phyloP scores from a whole-genome alignment of 108 stramenopile species.

The Pseudonitzschia multistriata region DNA sequence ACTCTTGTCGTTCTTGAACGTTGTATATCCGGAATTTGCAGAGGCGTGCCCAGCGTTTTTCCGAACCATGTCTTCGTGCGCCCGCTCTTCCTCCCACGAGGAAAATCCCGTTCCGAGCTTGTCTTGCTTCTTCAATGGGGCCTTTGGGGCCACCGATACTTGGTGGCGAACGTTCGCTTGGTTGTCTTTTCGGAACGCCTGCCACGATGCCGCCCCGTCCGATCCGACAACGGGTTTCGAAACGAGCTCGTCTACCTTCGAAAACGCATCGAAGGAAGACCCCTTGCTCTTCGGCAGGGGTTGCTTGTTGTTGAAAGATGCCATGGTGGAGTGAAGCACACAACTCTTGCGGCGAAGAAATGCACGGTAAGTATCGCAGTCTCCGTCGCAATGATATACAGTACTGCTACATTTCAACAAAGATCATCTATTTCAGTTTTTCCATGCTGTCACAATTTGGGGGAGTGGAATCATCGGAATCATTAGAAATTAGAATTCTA shows the following conservation, averaged over 20 bases:
- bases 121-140: constrained; percentile 74
- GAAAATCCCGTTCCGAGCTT: constrained; percentile 57
- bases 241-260: constrained; percentile 71
- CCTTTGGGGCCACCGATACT: constrained; percentile 50
- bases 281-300: neutral
- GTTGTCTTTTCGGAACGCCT: constrained; percentile 59
- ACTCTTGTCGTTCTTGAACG: constrained; percentile 57
- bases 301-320: neutral
- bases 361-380: no score
- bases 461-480: no score
- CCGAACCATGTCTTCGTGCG: constrained; percentile 56
- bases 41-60: constrained; percentile 55
- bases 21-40: constrained; percentile 59
- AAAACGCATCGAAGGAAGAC: constrained; percentile 59
- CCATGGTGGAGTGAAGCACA: neutral
- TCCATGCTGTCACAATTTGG: no score
- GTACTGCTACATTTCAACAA: no score
- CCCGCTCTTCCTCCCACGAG: constrained; percentile 70
- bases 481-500: no score
- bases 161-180: neutral
- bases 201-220: constrained; percentile 78
- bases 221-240: constrained; percentile 78
- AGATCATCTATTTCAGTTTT: no score
- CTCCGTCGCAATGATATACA: no score
- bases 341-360: no score